Evolutionary conservation across 2,329 filamentous ascomycete species (phyloP), one percentile per base, ranked within the genome.

Genomic region (Beauveria caledonica): DNA sequence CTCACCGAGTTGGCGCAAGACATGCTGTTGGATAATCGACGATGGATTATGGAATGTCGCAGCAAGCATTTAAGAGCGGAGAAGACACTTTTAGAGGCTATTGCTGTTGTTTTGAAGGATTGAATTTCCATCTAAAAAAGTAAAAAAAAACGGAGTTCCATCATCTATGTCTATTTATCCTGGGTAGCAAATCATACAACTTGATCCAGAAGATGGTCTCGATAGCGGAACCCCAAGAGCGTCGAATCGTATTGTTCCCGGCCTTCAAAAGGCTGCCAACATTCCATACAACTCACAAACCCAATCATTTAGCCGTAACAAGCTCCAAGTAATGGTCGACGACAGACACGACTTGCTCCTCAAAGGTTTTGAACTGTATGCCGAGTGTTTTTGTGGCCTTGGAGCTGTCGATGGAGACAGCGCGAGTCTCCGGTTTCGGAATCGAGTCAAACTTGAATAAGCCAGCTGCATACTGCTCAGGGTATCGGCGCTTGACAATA

Each of bases 321-420:
- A 75, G 65, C 53, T 70, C 68, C 6, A 75, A 62, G 58, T 72
- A 74, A 60, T 75, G 72, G 17, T 65, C 68, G 2, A 70, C 68
- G 19, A 73, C 68, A 52, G 67, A 69, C 39, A 67, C 68, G 7
- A 74, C 69, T 55, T 72, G 68, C 60, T 73, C 70, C 58, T 74
- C 72, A 40, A 68, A 73, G 0, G 64, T 63, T 36, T 64, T 62
- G 46, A 73, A 71, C 58, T 67, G 67, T 52, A 73, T 67, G 0
- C 70, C 72, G 59, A 75, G 70, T 3, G 64, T 65, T 60, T 69
- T 63, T 53, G 73, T 69, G 1, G 71, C 71, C 55, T 66, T 66
- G 10, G 64, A 68, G 7, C 68, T 62, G 58, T 71, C 69, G 39
- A 71, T 54, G 13, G 58, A 48, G n/a, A 60, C 5, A 7, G 42